phyloP scores from a whole-genome alignment of 257 asterid species.

The Solanum gandarillasii region DNA sequence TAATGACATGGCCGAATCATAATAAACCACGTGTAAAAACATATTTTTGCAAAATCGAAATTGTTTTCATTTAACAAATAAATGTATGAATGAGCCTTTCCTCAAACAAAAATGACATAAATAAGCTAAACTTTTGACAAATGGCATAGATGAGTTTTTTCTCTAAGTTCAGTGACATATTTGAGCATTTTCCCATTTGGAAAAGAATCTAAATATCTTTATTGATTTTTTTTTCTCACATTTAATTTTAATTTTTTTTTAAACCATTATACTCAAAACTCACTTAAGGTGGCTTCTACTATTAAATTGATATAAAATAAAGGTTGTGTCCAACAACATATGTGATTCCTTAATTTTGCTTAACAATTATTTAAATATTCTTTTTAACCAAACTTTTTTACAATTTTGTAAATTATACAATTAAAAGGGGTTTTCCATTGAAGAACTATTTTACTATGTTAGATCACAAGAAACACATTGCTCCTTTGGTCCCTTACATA shows the following conservation, averaged over 20 bases:
- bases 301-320: background rate
- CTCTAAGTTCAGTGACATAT: too few species aligned
- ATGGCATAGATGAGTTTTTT: fast-evolving
- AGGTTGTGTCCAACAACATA: background rate
- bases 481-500: background rate
- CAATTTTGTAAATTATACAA: background rate
- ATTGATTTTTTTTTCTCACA: background rate
- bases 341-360: background rate
- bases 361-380: background rate
- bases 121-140: too few species aligned
- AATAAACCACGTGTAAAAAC: too few species aligned
- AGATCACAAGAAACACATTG: background rate
- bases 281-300: background rate
- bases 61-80: too few species aligned
- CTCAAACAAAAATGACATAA: too few species aligned
- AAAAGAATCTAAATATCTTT: too few species aligned
- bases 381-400: background rate
- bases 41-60: too few species aligned
- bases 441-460: background rate
- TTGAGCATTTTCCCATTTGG: too few species aligned
- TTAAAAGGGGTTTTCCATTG: background rate
- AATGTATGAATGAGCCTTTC: too few species aligned
- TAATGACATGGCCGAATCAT: too few species aligned
- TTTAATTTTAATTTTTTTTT: too few species aligned
- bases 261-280: background rate